Conservation (phyloP, 2,329 filamentous ascomycete genomes). For the Boeremia exigua region DNA sequence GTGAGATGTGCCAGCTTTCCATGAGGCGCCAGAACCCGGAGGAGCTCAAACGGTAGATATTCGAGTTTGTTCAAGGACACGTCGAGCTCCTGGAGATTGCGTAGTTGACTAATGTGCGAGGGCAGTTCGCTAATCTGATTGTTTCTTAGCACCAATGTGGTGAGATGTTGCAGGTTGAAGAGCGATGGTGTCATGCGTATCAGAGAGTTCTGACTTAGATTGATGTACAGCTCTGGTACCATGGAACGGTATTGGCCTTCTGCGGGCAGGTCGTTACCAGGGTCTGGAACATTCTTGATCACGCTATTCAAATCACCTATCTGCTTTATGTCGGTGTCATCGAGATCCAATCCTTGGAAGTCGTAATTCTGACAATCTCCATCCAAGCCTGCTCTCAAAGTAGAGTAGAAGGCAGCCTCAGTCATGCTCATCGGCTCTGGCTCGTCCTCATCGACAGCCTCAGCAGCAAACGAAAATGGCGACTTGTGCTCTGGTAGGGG, state of each 20-base stretch:
- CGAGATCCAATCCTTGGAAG: constrained; percentile 20
- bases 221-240: constrained; percentile 33
- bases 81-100: constrained; percentile 28
- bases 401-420: constrained; percentile 18
- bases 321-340: constrained; percentile 32
- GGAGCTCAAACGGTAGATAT: constrained; percentile 36
- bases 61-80: constrained; percentile 32
- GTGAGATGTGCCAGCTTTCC: constrained; percentile 22
- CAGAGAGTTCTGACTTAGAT: constrained; percentile 32
- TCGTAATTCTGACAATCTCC: constrained; percentile 24
- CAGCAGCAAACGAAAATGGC: constrained; percentile 19
- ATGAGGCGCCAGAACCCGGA: constrained; percentile 24
- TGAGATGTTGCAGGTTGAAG: constrained; percentile 37
- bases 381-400: constrained; percentile 23
- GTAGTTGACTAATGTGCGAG: constrained; percentile 30
- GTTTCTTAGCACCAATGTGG: constrained; percentile 27
- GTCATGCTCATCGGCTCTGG: constrained; percentile 13
- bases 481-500: constrained; percentile 21
- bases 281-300: constrained; percentile 31
- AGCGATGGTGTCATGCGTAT: constrained; percentile 27
- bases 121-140: constrained; percentile 40
- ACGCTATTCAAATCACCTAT: constrained; percentile 35
- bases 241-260: constrained; percentile 41
- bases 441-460: constrained; percentile 2
- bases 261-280: constrained; percentile 32